Evolutionary conservation across 805 yeast species (phyloP).

Genomic region (Wickerhamomyces sydowiorum): DNA sequence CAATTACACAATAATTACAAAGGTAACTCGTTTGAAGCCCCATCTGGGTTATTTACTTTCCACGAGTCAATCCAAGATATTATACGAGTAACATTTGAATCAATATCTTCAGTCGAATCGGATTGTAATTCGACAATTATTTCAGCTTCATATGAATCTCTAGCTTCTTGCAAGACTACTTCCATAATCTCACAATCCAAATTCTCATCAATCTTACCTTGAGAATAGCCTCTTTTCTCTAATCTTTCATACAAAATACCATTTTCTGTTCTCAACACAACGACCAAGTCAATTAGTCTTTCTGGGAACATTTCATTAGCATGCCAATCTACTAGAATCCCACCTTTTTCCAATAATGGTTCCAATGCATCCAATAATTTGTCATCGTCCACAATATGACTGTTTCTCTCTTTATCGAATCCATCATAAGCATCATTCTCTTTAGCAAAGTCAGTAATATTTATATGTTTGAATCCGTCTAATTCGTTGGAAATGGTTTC

Average conservation of each 20-base stretch:
- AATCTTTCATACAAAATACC: slow-evolving; percentile 69
- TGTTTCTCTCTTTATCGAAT: slow-evolving; percentile 78
- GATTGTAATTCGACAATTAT: slow-evolving; percentile 78
- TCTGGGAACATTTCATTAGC: slow-evolving; percentile 95
- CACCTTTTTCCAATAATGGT: slow-evolving; percentile 77
- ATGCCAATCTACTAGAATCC: slow-evolving; percentile 93
- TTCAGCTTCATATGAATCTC: slow-evolving; percentile 71
- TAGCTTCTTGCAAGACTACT: slow-evolving; percentile 79
- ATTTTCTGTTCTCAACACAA: slow-evolving; percentile 79
- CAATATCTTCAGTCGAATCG: slow-evolving; percentile 69
- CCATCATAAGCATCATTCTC: slow-evolving; percentile 73
- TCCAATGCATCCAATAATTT: slow-evolving; percentile 77
- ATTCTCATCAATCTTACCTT: slow-evolving; percentile 82
- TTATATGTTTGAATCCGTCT: slow-evolving; percentile 43
- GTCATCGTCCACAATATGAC: slow-evolving; percentile 91
- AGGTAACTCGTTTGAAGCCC: slow-evolving; percentile 45
- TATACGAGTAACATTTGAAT: slow-evolving; percentile 75
- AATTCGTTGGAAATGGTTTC: slow-evolving; percentile 48
- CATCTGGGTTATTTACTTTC: slow-evolving; percentile 59
- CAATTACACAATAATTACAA: slow-evolving; percentile 4
- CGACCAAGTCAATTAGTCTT: slow-evolving; percentile 83
- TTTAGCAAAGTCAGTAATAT: slow-evolving; percentile 79
- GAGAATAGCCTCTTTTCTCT: slow-evolving; percentile 68
- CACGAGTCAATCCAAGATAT: slow-evolving; percentile 71
- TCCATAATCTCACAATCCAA: slow-evolving; percentile 97